phyloP scores from a whole-genome alignment of 2,329 filamentous ascomycete genomes.

The Sclerotinia trifoliorum region DNA sequence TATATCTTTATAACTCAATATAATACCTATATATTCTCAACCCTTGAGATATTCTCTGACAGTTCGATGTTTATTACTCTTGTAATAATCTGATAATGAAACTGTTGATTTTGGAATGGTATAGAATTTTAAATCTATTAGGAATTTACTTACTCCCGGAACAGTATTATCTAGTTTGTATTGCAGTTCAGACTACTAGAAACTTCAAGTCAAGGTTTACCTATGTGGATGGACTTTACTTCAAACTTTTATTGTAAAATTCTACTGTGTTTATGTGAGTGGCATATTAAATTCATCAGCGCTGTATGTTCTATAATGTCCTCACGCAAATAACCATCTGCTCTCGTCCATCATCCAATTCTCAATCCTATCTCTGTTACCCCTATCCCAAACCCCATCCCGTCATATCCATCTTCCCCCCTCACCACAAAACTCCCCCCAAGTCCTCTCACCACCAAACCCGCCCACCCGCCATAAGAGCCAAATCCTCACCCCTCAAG shows the following conservation, averaged over 20 bases:
- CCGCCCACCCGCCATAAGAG: too few relatives aligned
- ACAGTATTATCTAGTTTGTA: not conserved
- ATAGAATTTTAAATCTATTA: not conserved
- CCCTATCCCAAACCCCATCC: not conserved
- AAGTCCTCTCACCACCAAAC: not conserved
- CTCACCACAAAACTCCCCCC: fast-evolving
- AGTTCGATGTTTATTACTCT: not conserved
- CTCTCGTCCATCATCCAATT: too few relatives aligned
- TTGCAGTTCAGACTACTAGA: not conserved
- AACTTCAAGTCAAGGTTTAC: not conserved
- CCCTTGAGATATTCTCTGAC: too few relatives aligned
- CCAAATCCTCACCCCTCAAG: not conserved
- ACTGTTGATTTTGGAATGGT: too few relatives aligned
- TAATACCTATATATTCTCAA: too few relatives aligned
- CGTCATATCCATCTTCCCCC: too few relatives aligned
- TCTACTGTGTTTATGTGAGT: too few relatives aligned
- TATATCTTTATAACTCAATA: too few relatives aligned
- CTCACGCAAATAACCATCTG: not conserved
- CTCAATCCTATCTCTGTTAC: not conserved
- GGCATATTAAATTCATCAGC: too few relatives aligned
- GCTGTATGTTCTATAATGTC: not conserved
- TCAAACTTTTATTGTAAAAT: not conserved
- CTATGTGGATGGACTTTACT: too few relatives aligned
- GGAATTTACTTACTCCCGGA: not conserved
- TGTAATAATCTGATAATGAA: not conserved